A percentile compares a stretch with the other conserved stretches of the same genome.
Conservation (phyloP, 495 filamentous ascomycete genomes). For the Annulohypoxylon bovei region DNA sequence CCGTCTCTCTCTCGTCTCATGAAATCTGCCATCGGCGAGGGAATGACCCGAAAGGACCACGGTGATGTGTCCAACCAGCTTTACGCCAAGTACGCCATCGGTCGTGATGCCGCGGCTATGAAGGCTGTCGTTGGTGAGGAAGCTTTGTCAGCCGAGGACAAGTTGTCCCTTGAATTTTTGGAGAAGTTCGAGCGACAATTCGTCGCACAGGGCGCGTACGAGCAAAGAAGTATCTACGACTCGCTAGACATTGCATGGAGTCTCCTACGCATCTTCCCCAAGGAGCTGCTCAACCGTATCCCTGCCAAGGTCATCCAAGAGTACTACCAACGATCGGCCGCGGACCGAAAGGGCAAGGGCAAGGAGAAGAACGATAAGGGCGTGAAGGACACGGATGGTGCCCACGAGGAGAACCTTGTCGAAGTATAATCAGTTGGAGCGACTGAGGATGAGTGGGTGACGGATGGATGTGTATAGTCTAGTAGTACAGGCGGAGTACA, state of each 20-base stretch:
- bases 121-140: conserved; percentile 99
- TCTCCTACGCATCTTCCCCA: conserved; percentile 93
- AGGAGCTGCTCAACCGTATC: conserved; percentile 97
- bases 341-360: conserved; percentile 69
- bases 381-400: conserved; percentile 63
- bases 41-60: conserved; percentile 94
- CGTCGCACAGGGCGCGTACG: conserved; percentile 92
- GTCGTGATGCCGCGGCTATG: conserved; percentile 97
- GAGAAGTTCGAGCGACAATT: conserved; percentile 97
- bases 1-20: conserved; percentile 98
- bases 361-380: conserved; percentile 74
- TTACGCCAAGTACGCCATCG: conserved; percentile 99
- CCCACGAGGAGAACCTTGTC: conserved; percentile 72
- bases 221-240: conserved; percentile 87
- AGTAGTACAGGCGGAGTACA: conserved; percentile 42
- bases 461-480: conserved; percentile 41
- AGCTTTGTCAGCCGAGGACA: conserved; percentile 93
- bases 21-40: conserved; percentile 99
- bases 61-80: conserved; percentile 99
- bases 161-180: conserved; percentile 96
- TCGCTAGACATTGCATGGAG: conserved; percentile 96
- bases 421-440: conserved; percentile 60
- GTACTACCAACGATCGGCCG: conserved; percentile 81
- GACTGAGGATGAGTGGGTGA: conserved; percentile 17
- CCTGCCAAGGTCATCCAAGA: conserved; percentile 92